Evolutionary conservation across 495 filamentous ascomycete genomes (phyloP).

Genomic region (Aspergillus mulundensis): DNA sequence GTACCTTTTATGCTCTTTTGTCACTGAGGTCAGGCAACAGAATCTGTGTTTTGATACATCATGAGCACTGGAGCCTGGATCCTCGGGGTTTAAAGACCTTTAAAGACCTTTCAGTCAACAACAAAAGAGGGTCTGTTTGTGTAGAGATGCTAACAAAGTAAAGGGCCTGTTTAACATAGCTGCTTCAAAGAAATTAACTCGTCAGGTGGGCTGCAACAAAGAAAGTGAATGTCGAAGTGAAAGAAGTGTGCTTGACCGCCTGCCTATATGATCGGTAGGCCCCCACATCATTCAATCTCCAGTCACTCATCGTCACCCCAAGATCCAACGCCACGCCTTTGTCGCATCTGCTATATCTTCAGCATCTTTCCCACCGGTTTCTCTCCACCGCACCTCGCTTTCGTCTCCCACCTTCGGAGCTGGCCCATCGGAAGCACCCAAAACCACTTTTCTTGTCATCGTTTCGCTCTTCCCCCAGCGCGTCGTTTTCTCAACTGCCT

Average conservation of each 20-base stretch:
- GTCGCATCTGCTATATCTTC: conserved; percentile 17
- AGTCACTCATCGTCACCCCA: conserved; percentile 18
- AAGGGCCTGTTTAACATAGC: neutral
- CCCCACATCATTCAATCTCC: conserved; percentile 3
- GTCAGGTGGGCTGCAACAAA: too few relatives aligned
- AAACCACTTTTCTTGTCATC: neutral
- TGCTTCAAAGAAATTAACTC: too few relatives aligned
- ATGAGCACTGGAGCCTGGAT: neutral
- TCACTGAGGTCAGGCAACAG: conserved; percentile 5
- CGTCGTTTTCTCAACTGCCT: neutral
- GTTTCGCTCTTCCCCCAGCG: neutral
- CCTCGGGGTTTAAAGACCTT: neutral
- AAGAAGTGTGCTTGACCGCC: conserved; percentile 28
- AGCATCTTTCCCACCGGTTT: conserved; percentile 7
- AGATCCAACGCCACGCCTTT: conserved; percentile 32
- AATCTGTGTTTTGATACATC: neutral
- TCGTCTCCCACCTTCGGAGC: neutral
- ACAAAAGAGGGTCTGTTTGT: neutral
- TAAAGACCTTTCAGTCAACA: neutral
- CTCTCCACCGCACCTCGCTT: neutral
- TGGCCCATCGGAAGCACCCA: neutral
- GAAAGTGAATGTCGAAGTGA: neutral
- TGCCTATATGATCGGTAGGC: conserved; percentile 18
- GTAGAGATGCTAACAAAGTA: neutral
- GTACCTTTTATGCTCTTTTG: neutral